Evolutionary conservation across 2,329 filamentous ascomycete genomes (phyloP).

Genomic region (Exophiala sp.): DNA sequence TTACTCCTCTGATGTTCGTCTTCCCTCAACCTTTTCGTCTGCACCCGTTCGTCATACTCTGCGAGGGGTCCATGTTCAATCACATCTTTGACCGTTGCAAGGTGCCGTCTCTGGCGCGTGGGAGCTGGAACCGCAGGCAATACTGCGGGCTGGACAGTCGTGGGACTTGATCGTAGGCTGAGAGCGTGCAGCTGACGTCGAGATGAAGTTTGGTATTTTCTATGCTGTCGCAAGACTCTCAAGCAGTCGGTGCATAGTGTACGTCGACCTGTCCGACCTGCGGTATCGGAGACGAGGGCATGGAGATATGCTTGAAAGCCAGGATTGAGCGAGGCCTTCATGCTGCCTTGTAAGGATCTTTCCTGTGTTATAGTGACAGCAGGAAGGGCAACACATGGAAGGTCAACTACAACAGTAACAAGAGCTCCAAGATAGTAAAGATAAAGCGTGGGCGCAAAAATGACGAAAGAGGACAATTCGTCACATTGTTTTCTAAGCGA

Average conservation of each 20-base stretch:
- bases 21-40: slow-evolving; percentile 69
- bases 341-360: slow-evolving; percentile 1
- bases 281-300: slow-evolving; percentile 14
- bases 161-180: not conserved
- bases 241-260: slow-evolving; percentile 18
- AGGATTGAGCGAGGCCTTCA: slow-evolving; percentile 21
- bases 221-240: slow-evolving; percentile 5
- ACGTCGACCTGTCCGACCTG: slow-evolving; percentile 2
- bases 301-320: slow-evolving; percentile 23
- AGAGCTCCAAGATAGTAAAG: no score
- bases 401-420: no score
- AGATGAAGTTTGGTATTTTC: not conserved
- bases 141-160: not conserved
- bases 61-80: slow-evolving; percentile 63
- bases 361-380: no score
- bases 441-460: no score
- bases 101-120: slow-evolving; percentile 7
- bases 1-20: slow-evolving; percentile 86
- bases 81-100: slow-evolving; percentile 23
- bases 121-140: not conserved
- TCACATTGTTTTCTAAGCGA: no score
- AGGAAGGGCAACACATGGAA: no score
- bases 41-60: slow-evolving; percentile 83
- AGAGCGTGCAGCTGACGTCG: slow-evolving; percentile 4
- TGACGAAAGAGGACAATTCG: no score